Base-by-base conservation (phyloP, 371 early-diverging fungal species). In the Mucor racemosus region DNA sequence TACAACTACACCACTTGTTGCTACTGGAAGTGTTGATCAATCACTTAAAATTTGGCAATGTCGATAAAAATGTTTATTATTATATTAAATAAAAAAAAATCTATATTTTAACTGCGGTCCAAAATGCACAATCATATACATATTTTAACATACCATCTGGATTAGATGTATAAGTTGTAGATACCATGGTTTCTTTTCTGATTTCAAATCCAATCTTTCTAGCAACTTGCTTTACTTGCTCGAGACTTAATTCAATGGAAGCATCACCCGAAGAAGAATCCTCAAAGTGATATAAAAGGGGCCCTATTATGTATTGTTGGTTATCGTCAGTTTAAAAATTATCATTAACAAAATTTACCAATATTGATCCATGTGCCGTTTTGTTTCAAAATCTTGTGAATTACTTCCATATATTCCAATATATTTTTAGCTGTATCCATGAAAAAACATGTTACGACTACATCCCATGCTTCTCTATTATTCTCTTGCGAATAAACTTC, bases 311-410 rank as follows among this genome's bases (percentile, higher is more conserved):
- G 17, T 53, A 9, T 7, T n/a, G 9, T 3, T 7, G 6, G 31
- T 55, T 17, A 14, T 41, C 42, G n/a, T 42, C 13, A 35, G 35
- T 10, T 56, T 56, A 33, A 50, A 11, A 11, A 38, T 3, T 15
- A 10, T 21, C 17, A 6, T 13, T 11, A 75, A 73, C 1, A 9
- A 38, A 9, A 38, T 1, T 9, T 83, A 88, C 94, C 95, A 44
- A 93, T 79, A 72, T 98, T 97, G 67, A 98, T 96, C 99, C 99
- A 98, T n/a, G 89, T 76, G 1, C 96, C 97, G 17, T 92, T 92
- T 15, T 86, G 84, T 73, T 91, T 91, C 61, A 98, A 74, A 13
- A 88, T 76, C 15, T 85, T 73, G 68, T 90, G 84, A 64, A 98
- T 93, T 0, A 89, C 85, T 63, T 93, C 92, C 39, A 98, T 74